Conservation (phyloP, 2,329 filamentous ascomycete genomes). For the Epicoccum sorghinum region DNA sequence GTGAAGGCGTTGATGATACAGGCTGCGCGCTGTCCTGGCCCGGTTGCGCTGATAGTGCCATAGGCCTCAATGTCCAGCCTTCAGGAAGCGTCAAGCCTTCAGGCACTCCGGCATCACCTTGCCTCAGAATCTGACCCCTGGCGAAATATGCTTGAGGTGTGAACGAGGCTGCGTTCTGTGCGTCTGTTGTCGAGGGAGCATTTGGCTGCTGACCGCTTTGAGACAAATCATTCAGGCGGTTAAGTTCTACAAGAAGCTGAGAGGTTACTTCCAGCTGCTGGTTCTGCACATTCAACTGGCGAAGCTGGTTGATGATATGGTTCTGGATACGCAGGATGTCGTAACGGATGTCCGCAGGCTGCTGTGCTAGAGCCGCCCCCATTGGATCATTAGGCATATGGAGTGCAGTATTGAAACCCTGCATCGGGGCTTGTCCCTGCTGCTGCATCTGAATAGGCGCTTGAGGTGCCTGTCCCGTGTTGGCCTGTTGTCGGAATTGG, state of each 20-base stretch:
- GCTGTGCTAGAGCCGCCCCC: conserved; percentile 30
- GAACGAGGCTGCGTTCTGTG: conserved; percentile 24
- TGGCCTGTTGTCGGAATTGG: conserved; percentile 30
- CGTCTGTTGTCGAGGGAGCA: conserved; percentile 32
- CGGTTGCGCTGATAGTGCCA: conserved; percentile 33
- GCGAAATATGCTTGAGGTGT: conserved; percentile 42
- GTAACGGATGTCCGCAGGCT: conserved; percentile 43
- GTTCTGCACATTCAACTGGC: conserved; percentile 41
- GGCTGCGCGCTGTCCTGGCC: conserved; percentile 16
- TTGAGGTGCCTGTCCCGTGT: conserved; percentile 33
- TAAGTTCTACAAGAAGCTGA: conserved; percentile 39
- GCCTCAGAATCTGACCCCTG: conserved; percentile 39
- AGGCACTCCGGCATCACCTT: conserved; percentile 44
- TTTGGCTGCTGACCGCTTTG: conserved; percentile 35
- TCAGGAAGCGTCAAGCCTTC: conserved; percentile 45
- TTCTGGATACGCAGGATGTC: conserved; percentile 47
- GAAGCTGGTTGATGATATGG: conserved; percentile 46
- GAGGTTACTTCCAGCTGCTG: conserved; percentile 44
- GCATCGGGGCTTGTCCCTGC: conserved; percentile 18
- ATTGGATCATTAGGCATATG: conserved; percentile 21
- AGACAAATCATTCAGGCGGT: conserved; percentile 25
- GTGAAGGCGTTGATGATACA: conserved; percentile 13
- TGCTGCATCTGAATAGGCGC: conserved; percentile 25
- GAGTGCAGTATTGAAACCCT: conserved; percentile 9
- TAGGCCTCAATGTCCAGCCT: conserved; percentile 46